Evolutionary conservation across 352 stramenopile genomes (phyloP), one percentile per base, ranked within the genome.

Genomic region (Phytophthora kernoviae): DNA sequence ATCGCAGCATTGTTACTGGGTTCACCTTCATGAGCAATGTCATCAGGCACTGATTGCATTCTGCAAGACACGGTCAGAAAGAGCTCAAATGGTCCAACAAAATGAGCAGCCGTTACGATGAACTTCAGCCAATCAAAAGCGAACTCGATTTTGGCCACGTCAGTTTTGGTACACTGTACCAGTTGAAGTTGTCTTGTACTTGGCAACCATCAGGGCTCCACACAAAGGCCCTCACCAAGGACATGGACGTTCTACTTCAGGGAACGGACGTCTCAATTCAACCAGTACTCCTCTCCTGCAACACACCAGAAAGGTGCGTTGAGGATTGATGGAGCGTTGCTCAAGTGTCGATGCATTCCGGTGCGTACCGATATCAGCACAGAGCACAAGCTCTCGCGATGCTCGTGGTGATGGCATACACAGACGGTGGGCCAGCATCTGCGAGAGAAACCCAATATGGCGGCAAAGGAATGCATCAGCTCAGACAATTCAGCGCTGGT

Each of bases 21-120:
- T 32, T 9, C 24, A 7, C 24, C 26, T 92, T 93, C 40, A 37
- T 55, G 37, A 17, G 27, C 27, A 17, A 17, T 32, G 5, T 33
- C 30, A 27, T 34, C 24, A 9, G 26, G 1, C 39, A 3, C 24
- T 30, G 30, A 34, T 39, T 46, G 36, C 62, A 65, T 55, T 20
- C 6, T 43, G n/a, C 5, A 12, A 34, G 30, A 11, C 9, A 39
- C 30, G 33, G 14, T 39, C 24, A 30, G 24, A 30, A 6, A 7
- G 24, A n/a, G n/a, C n/a, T 30, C 24, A 30, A 6, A 30, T 30
- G 24, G 24, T 30, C 24, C 24, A 30, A 6, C 6, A n/a, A n/a
- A n/a, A n/a, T n/a, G n/a, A n/a, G n/a, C n/a, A n/a, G n/a, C n/a
- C n/a, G n/a, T n/a, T n/a, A n/a, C n/a, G n/a, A n/a, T n/a, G n/a